Evolutionary conservation across 78 protist species (phyloP).

Genomic region (Chrysochromulina parva): DNA sequence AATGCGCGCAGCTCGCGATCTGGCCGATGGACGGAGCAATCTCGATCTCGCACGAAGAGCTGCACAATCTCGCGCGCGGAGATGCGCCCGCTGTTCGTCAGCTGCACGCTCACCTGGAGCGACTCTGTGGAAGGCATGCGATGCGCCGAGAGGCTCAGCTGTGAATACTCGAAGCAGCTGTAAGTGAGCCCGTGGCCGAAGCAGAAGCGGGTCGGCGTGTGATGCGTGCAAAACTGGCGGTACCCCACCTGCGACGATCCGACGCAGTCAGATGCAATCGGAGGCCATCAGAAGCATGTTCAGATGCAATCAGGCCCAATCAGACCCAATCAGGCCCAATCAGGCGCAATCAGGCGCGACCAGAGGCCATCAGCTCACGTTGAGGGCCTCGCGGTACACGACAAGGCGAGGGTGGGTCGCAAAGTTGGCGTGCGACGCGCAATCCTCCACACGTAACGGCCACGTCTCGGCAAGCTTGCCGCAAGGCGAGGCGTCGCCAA

Average conservation of each 20-base stretch:
- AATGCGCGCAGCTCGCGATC: background rate
- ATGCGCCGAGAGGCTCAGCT: too few species aligned
- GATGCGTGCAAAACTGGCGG: slow-evolving; percentile 33
- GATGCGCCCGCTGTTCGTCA: slow-evolving; percentile 12
- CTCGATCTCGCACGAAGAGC: slow-evolving; percentile 37
- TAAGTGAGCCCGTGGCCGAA: slow-evolving; percentile 24
- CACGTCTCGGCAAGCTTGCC: slow-evolving; percentile 66
- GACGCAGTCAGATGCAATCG: too few species aligned
- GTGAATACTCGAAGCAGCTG: background rate
- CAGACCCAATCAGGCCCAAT: too few species aligned
- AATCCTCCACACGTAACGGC: slow-evolving; percentile 10
- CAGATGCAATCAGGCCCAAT: too few species aligned
- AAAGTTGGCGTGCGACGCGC: slow-evolving; percentile 10
- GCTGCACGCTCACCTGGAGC: slow-evolving; percentile 43
- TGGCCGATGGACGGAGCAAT: background rate
- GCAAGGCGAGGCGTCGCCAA: slow-evolving; percentile 54
- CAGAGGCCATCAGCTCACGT: background rate
- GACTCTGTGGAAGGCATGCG: too few species aligned
- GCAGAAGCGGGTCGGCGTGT: slow-evolving; percentile 45
- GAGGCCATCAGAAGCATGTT: too few species aligned
- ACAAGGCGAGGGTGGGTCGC: background rate
- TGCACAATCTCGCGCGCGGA: slow-evolving; percentile 46
- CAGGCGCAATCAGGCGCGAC: too few species aligned
- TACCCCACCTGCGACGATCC: slow-evolving; percentile 34
- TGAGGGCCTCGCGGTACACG: slow-evolving; percentile 56